Evolutionary conservation across 768 basidiomycete species (phyloP).

Genomic region (Trametes sanguinea): DNA sequence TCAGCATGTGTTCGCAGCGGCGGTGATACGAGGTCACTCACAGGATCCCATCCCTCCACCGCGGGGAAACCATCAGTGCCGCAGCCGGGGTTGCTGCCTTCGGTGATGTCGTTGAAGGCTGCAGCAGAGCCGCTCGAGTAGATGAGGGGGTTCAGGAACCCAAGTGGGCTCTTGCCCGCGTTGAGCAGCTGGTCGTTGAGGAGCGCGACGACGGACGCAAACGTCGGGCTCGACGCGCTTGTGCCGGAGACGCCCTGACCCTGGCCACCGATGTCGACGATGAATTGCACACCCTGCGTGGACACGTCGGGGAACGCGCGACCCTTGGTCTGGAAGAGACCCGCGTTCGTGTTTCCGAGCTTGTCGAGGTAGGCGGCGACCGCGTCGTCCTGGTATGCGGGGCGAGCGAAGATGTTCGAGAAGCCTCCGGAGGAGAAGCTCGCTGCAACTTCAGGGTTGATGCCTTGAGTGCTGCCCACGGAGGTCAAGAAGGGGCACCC

Average conservation of each 20-base stretch:
- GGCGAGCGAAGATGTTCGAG: slow-evolving; percentile 32
- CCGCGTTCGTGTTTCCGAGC: slow-evolving; percentile 24
- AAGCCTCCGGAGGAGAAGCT: slow-evolving; percentile 34
- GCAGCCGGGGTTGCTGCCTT: slow-evolving; percentile 30
- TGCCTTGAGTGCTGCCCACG: slow-evolving; percentile 39
- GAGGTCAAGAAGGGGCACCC: slow-evolving; percentile 42
- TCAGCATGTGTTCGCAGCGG: neutral
- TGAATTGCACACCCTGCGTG: slow-evolving; percentile 53
- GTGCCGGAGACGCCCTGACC: slow-evolving; percentile 35
- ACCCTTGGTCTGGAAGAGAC: slow-evolving; percentile 25
- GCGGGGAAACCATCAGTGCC: slow-evolving; percentile 38
- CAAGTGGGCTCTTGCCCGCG: slow-evolving; percentile 34
- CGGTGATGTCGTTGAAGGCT: slow-evolving; percentile 32
- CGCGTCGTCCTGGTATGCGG: slow-evolving; percentile 28
- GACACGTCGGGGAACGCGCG: slow-evolving; percentile 67
- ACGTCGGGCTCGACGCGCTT: slow-evolving; percentile 38
- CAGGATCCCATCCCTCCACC: slow-evolving; percentile 36
- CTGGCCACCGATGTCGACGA: slow-evolving; percentile 36
- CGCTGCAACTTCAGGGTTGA: slow-evolving; percentile 29
- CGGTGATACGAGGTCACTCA: slow-evolving; percentile 11
- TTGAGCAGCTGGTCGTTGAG: slow-evolving; percentile 38
- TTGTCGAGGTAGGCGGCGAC: slow-evolving; percentile 22
- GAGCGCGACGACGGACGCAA: slow-evolving; percentile 37
- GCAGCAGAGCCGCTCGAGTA: slow-evolving; percentile 23
- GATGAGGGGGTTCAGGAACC: slow-evolving; percentile 36